These are phyloP conservation scores for Xerocomellus amylosporus DNA, from an alignment of 768 basidiomycete genomes.

Conservation along the genomic window DNA sequence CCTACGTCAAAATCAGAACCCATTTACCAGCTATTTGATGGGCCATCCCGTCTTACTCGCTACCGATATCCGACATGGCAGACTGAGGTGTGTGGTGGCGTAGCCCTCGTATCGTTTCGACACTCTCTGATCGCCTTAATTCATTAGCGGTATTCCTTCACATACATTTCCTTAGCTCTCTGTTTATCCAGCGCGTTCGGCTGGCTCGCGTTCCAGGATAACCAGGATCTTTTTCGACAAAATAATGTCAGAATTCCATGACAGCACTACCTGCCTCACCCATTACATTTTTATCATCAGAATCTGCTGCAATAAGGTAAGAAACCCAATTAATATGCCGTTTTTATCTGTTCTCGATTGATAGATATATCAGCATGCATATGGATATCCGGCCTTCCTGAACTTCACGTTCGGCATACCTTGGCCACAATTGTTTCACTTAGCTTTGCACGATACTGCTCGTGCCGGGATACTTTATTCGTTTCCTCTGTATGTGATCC, in stretches of 20 bases:
- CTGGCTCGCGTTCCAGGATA: slow-evolving; percentile 21
- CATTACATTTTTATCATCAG: neutral
- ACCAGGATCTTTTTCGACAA: neutral
- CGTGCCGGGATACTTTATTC: slow-evolving; percentile 9
- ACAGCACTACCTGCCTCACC: neutral
- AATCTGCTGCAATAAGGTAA: neutral
- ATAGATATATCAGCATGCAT: slow-evolving; percentile 7
- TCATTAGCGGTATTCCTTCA: slow-evolving; percentile 2
- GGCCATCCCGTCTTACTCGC: slow-evolving; percentile 39
- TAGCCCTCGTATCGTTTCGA: neutral
- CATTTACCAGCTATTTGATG: slow-evolving; percentile 42
- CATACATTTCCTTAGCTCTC: slow-evolving; percentile 11
- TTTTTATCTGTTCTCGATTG: slow-evolving; percentile 2
- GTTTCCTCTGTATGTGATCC: slow-evolving; percentile 17
- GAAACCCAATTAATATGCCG: neutral
- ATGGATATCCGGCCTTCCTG: neutral
- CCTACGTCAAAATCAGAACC: slow-evolving; percentile 31
- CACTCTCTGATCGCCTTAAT: neutral
- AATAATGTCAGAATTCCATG: neutral
- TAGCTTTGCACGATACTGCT: neutral
- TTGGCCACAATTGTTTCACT: slow-evolving; percentile 3
- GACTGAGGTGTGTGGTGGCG: slow-evolving; percentile 16
- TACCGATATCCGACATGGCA: slow-evolving; percentile 12
- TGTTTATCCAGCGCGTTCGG: slow-evolving; percentile 23
- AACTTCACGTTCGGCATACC: neutral